Evolutionary conservation across 768 basidiomycete species (phyloP), one percentile per base, ranked within the genome.

Genomic region (Rubroboletus pulcherrimus): DNA sequence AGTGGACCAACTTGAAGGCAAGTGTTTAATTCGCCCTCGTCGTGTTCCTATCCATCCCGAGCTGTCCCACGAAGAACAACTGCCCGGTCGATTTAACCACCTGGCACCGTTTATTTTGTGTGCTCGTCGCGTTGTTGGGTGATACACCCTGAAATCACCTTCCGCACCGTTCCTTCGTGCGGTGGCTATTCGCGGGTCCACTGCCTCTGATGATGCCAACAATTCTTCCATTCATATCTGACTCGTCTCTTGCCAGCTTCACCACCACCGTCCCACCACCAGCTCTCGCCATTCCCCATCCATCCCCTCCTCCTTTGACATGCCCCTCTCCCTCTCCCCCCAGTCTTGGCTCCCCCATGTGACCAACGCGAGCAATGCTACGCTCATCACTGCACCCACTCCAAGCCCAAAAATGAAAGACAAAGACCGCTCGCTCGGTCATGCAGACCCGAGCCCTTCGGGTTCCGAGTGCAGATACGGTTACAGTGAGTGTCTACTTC

Each of bases 1-100:
- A 54, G 24, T 63, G 67, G 67, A 64, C 63, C 2, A 64, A 35
- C 24, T 29, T 49, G 17, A 37, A 65, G 68, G 68, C 54, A 33
- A 59, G 67, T 60, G 4, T 41, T 51, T 15, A 2, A 6, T 9
- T 17, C n/a, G 17, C 31, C 7, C 30, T 35, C 4, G 24, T 35
- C 31, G 44, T 29, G 43, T 30, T 45, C 44, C 44, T 45, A 30
- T 45, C 11, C n/a, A 12, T 17, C 21, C 40, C 41, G 35, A 10
- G 37, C 29, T 19, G 31, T 57, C 60, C 62, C 61, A 56, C 57
- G 54, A 43, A 31, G 48, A 62, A 52, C 38, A 12, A 15, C 50
- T 41, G 34, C 14, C 29, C 35, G 12, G 41, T 35, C 21, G n/a
- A 24, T 34, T 47, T 47, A 21, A 15, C 35, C 5, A 19, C 56